Evolutionary conservation across 2,329 filamentous ascomycete species (phyloP).

Genomic region (Hypomyces rosellus): DNA sequence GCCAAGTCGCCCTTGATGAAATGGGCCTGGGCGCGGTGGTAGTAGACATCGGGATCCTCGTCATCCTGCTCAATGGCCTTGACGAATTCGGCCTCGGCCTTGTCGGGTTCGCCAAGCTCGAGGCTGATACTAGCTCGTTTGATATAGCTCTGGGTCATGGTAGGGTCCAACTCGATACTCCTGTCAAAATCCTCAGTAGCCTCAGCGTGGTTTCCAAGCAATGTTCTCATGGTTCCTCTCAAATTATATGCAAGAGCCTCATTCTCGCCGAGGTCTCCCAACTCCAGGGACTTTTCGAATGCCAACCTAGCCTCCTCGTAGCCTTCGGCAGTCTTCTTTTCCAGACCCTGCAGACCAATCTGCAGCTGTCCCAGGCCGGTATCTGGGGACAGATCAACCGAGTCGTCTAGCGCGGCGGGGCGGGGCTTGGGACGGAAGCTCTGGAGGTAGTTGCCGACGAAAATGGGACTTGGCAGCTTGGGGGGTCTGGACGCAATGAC

Average conservation of each 20-base stretch:
- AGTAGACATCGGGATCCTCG: conserved; percentile 94
- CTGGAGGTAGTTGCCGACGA: conserved; percentile 97
- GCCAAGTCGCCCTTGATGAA: conserved; percentile 95
- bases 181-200: conserved; percentile 83
- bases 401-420: conserved; percentile 76
- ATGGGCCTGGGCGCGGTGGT: conserved; percentile 95
- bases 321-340: conserved; percentile 80
- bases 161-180: conserved; percentile 83
- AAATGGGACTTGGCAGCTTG: conserved; percentile 90
- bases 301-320: conserved; percentile 83
- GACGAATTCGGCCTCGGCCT: conserved; percentile 81
- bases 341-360: conserved; percentile 72
- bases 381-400: conserved; percentile 67
- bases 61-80: conserved; percentile 78
- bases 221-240: conserved; percentile 90
- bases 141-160: conserved; percentile 93
- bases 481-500: conserved; percentile 80
- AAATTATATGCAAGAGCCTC: conserved; percentile 94
- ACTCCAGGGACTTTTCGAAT: conserved; percentile 82
- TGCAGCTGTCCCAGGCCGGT: conserved; percentile 82
- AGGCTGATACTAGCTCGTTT: conserved; percentile 98
- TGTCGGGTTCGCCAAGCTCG: conserved; percentile 82
- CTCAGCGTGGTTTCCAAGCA: conserved; percentile 78
- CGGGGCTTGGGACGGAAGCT: conserved; percentile 84
- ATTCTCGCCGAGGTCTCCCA: conserved; percentile 70